These are phyloP conservation scores for Kwoniella europaea DNA, from an alignment of 768 basidiomycete species.

Conservation along the genomic window DNA sequence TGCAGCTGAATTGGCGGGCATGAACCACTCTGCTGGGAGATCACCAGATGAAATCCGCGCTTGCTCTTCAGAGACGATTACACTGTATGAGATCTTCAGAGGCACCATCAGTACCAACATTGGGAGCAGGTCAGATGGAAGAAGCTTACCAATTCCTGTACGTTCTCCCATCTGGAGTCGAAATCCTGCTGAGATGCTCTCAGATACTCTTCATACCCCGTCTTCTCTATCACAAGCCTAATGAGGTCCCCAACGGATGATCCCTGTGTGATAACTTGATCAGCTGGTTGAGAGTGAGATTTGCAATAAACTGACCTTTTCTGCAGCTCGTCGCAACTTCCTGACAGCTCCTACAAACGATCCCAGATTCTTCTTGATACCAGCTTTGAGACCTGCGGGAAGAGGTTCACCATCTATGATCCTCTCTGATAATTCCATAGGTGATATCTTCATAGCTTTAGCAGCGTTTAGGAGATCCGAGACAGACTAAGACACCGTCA, in stretches of 20 bases:
- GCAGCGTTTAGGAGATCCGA: conserved; percentile 66
- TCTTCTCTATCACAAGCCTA: conserved; percentile 64
- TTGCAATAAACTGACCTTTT: conserved; percentile 61
- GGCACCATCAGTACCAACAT: conserved; percentile 8
- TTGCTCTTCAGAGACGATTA: conserved; percentile 54
- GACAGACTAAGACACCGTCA: conserved; percentile 63
- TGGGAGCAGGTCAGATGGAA: not conserved
- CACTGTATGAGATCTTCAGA: conserved; percentile 52
- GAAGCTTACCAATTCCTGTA: conserved; percentile 68
- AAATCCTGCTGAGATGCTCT: conserved; percentile 71
- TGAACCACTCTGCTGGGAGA: conserved; percentile 34
- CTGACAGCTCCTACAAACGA: conserved; percentile 68
- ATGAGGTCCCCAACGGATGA: conserved; percentile 70
- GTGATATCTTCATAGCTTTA: conserved; percentile 63
- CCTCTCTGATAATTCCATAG: conserved; percentile 67
- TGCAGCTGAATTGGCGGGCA: conserved; percentile 43
- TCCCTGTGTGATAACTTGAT: conserved; percentile 60
- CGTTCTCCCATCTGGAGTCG: conserved; percentile 81
- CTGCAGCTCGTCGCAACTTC: conserved; percentile 64
- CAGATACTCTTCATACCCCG: conserved; percentile 72
- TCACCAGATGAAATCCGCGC: conserved; percentile 61
- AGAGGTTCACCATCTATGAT: conserved; percentile 67
- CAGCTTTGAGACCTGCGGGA: conserved; percentile 68
- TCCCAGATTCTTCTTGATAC: conserved; percentile 68
- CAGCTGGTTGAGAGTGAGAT: not conserved